Conservation (phyloP, 2,329 filamentous ascomycete species). For the Fusarium drepaniforme region DNA sequence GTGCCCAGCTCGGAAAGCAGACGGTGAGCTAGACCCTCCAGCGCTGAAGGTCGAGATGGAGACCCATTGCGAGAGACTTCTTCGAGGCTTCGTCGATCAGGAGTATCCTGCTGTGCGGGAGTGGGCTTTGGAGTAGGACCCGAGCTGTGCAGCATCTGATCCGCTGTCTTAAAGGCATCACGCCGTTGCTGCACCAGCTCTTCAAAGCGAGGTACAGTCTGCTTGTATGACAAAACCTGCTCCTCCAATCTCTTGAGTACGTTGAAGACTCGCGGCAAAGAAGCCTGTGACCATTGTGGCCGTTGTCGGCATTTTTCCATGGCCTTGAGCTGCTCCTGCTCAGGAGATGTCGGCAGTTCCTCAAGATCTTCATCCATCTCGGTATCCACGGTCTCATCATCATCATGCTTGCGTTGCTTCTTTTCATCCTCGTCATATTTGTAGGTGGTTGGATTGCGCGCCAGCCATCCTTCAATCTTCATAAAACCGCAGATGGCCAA, state of each 20-base stretch:
- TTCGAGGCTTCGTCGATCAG: conserved; percentile 59
- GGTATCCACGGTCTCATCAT: conserved; percentile 27
- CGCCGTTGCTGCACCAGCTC: conserved; percentile 75
- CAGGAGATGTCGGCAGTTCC: conserved; percentile 33
- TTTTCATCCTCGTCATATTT: conserved; percentile 59
- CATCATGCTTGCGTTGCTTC: background rate
- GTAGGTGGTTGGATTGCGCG: conserved; percentile 76
- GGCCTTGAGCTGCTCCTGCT: conserved; percentile 55
- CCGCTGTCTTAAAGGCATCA: conserved; percentile 73
- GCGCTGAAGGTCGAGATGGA: conserved; percentile 64
- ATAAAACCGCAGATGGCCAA: conserved; percentile 88
- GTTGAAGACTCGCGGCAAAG: conserved; percentile 65
- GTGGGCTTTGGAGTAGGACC: conserved; percentile 46
- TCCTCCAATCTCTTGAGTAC: conserved; percentile 71
- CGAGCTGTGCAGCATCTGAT: conserved; percentile 57
- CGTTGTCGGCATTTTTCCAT: conserved; percentile 65
- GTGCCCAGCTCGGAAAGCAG: conserved; percentile 70
- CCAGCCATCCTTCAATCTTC: conserved; percentile 89
- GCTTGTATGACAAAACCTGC: conserved; percentile 72
- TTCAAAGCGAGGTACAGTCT: conserved; percentile 77
- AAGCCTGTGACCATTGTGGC: conserved; percentile 64
- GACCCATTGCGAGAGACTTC: conserved; percentile 61
- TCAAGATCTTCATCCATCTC: conserved; percentile 38
- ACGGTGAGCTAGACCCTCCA: conserved; percentile 73
- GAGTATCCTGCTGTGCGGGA: conserved; percentile 48